These are phyloP conservation scores for Umbellularia californica DNA, from an alignment of 164 flowering plant species.

Conservation along the genomic window DNA sequence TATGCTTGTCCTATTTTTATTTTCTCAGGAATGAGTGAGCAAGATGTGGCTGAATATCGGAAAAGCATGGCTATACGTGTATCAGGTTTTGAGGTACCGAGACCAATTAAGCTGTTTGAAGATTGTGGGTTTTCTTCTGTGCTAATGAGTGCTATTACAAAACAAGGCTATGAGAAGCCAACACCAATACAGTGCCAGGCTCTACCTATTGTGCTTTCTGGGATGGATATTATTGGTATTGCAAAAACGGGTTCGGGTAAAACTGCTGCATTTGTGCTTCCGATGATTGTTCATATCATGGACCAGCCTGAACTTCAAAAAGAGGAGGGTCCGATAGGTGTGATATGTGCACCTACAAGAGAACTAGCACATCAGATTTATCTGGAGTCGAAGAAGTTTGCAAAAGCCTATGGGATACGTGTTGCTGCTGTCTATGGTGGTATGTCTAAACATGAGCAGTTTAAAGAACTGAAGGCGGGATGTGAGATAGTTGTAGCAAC, in stretches of 20 bases:
- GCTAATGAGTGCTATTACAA: conserved; percentile 72
- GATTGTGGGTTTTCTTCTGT: conserved; percentile 80
- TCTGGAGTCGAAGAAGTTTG: conserved; percentile 81
- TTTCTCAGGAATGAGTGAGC: conserved; percentile 77
- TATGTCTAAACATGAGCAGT: conserved; percentile 97
- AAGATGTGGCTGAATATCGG: conserved; percentile 67
- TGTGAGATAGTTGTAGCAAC: conserved; percentile 96
- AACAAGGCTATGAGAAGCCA: conserved; percentile 92
- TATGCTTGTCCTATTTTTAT: neutral
- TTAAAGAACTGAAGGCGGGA: conserved; percentile 96
- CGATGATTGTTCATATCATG: conserved; percentile 93
- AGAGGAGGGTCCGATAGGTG: conserved; percentile 97
- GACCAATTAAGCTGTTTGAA: conserved; percentile 80
- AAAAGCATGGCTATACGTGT: conserved; percentile 79
- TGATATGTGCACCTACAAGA: conserved; percentile 95
- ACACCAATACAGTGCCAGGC: conserved; percentile 94
- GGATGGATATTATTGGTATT: conserved; percentile 90
- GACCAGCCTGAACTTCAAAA: conserved; percentile 92
- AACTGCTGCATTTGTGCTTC: conserved; percentile 97
- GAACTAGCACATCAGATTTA: conserved; percentile 95
- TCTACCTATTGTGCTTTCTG: conserved; percentile 84
- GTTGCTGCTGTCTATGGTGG: conserved; percentile 97
- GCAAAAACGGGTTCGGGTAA: conserved; percentile 99
- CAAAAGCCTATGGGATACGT: conserved; percentile 78
- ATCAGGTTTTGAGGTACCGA: conserved; percentile 94